phyloP scores from a whole-genome alignment of 805 yeast species.

The Pichia heedii region DNA sequence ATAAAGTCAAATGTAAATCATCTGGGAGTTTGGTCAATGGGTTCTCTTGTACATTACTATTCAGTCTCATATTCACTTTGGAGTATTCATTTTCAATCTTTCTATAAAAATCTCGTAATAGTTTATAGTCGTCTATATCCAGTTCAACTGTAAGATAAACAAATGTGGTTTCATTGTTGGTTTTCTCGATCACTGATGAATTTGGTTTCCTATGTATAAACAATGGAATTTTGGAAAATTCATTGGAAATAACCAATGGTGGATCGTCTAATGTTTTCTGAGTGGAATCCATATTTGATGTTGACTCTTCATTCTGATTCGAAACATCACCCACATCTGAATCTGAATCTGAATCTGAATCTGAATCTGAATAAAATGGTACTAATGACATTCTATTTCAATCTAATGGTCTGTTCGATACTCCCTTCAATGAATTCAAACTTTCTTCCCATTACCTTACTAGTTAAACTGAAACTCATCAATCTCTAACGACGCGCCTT shows the following conservation, averaged over 20 bases:
- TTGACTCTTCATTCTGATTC: too few species aligned
- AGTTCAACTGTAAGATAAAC: not conserved
- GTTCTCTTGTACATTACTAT: not conserved
- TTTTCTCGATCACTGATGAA: not conserved
- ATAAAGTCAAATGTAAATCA: not conserved
- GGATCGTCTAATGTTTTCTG: not conserved
- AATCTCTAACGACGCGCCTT: too few species aligned
- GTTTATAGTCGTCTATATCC: not conserved
- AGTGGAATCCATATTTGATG: too few species aligned
- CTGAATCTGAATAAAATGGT: not conserved
- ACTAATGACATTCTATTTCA: not conserved
- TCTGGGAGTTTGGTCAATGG: not conserved
- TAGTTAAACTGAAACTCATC: too few species aligned
- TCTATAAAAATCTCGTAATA: not conserved
- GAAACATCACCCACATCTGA: not conserved
- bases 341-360: not conserved
- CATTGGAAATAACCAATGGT: not conserved
- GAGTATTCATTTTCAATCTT: not conserved
- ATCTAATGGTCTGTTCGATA: too few species aligned
- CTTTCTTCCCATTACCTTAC: too few species aligned
- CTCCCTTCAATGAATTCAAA: too few species aligned
- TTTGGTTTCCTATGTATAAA: not conserved
- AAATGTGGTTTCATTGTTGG: not conserved
- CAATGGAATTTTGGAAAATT: constrained; percentile 2
- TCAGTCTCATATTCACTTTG: not conserved